Evolutionary conservation across 2,329 filamentous ascomycete genomes (phyloP).

Genomic region (Aspergillus fructus): DNA sequence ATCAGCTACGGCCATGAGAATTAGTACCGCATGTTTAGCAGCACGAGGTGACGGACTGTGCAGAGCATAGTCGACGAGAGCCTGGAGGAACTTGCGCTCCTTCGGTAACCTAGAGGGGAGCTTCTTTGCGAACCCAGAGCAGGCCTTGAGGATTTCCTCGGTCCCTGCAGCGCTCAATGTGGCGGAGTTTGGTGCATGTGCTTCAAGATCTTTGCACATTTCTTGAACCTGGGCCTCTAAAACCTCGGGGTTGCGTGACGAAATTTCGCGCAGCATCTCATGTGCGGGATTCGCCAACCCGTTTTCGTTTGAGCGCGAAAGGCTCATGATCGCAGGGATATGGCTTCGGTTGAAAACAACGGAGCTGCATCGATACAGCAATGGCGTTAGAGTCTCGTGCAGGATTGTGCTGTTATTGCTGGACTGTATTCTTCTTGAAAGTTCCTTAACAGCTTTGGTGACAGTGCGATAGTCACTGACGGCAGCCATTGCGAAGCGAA

Average conservation of each 20-base stretch:
- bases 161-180: constrained; percentile 68
- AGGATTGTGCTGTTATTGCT: constrained; percentile 62
- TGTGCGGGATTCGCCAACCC: constrained; percentile 77
- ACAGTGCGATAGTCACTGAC: constrained; percentile 92
- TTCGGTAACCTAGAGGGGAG: constrained; percentile 80
- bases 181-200: constrained; percentile 71
- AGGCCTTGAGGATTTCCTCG: constrained; percentile 92
- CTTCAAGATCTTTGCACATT: constrained; percentile 80
- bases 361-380: constrained; percentile 80
- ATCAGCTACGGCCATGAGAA: constrained; percentile 75
- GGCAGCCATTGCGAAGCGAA: constrained; percentile 79
- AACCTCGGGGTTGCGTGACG: constrained; percentile 80
- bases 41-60: constrained; percentile 78
- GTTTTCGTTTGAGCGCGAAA: constrained; percentile 78
- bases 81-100: constrained; percentile 76
- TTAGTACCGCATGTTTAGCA: constrained; percentile 90
- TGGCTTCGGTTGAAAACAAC: constrained; percentile 94
- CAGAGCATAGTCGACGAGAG: constrained; percentile 78
- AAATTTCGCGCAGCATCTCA: constrained; percentile 88
- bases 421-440: constrained; percentile 76
- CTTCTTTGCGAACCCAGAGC: constrained; percentile 83
- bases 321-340: constrained; percentile 83
- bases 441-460: constrained; percentile 83
- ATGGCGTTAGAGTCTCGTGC: constrained; percentile 75
- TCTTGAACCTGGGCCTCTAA: constrained; percentile 92